Evolutionary conservation across 345 rosid species (phyloP).

Genomic region (Durio zibethinus): DNA sequence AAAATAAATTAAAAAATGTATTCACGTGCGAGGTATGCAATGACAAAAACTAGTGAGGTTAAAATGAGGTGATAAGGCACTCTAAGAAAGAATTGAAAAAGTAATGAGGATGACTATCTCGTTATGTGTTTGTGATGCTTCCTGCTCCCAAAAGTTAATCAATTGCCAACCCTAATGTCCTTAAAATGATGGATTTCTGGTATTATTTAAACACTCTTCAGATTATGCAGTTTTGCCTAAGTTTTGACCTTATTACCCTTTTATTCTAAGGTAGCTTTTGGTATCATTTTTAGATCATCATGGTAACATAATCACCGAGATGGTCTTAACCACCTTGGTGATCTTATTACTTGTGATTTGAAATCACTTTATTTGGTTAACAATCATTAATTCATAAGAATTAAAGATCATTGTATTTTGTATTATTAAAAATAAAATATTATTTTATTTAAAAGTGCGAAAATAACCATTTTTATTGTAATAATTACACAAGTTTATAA

Average conservation of each 20-base stretch:
- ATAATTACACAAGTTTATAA: too few species aligned
- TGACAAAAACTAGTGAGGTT: neutral
- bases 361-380: too few species aligned
- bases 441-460: too few species aligned
- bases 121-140: neutral
- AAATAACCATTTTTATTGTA: too few species aligned
- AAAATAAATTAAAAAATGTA: neutral
- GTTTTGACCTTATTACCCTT: neutral
- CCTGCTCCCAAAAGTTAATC: neutral
- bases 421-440: too few species aligned
- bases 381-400: too few species aligned
- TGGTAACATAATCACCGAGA: too few species aligned
- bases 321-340: too few species aligned
- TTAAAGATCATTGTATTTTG: too few species aligned
- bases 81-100: neutral
- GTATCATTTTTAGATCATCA: too few species aligned
- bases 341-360: too few species aligned
- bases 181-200: constrained; percentile 1
- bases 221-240: neutral
- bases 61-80: neutral
- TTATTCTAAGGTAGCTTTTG: neutral
- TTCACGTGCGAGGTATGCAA: neutral
- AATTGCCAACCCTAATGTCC: neutral
- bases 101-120: neutral
- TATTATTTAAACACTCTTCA: neutral